Conservation (phyloP, 768 basidiomycete genomes). For the Mycena metata region DNA sequence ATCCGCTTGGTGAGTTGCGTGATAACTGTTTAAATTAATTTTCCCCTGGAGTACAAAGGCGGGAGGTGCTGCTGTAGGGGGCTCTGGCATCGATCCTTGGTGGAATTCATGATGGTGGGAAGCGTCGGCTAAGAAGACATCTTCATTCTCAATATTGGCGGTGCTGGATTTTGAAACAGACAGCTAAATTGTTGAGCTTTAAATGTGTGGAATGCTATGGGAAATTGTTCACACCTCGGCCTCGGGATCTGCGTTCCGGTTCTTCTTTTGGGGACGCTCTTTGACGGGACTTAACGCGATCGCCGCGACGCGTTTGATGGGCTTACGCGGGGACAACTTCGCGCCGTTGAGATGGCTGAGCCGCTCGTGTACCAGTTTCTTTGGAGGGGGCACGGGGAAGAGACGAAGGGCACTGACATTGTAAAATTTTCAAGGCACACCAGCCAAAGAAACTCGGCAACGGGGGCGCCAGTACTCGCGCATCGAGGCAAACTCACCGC, state of each 20-base stretch:
- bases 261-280: conserved; percentile 6
- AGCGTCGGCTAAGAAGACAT: not conserved
- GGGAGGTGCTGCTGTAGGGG: not conserved
- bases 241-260: conserved; percentile 6
- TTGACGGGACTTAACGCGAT: no score
- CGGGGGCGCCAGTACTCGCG: no score
- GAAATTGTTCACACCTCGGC: not conserved
- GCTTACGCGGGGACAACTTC: no score
- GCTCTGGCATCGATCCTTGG: no score
- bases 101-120: no score
- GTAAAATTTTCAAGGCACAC: conserved; percentile 6
- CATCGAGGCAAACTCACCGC: no score
- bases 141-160: not conserved
- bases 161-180: not conserved
- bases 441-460: conserved; percentile 18
- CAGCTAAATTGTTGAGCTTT: not conserved
- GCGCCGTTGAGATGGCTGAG: conserved; percentile 9
- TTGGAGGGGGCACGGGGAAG: conserved; percentile 1
- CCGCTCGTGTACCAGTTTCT: conserved; percentile 9
- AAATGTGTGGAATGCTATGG: not conserved
- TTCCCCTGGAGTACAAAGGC: not conserved
- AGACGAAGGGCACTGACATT: not conserved
- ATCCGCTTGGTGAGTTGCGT: not conserved
- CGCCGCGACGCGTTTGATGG: no score
- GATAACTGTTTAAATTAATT: not conserved